Evolutionary conservation across 371 early-diverging fungal genomes (phyloP), one percentile per base, ranked within the genome.

Genomic region (Nematocida sp.): DNA sequence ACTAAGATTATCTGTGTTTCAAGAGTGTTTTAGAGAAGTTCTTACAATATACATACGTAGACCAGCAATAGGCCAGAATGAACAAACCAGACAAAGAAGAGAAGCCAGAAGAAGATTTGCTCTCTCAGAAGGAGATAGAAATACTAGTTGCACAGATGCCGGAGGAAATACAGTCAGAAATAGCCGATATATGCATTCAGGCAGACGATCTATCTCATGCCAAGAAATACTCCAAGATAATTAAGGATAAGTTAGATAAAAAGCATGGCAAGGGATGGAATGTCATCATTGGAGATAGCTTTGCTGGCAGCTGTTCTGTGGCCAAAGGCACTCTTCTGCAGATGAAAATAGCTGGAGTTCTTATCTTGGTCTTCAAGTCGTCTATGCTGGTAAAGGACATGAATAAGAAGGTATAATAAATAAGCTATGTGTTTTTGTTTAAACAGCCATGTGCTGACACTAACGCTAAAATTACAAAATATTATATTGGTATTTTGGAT

Each of bases 181-280:
- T 70, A 19, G 74, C 74, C 19, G 74, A 70, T 43, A 57, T 60
- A 19, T 70, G 74, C 45, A 7, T 70, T 4, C 17, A 11, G 1
- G 40, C 15, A 15, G 17, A 35, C 13, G 55, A 70, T 19, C 47
- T 63, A 32, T 41, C 2, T 2, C 25, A 60, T 40, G 23, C 38
- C 29, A 43, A 37, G n/a, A 53, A 63, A 3, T 2, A 40, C 2
- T 23, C 77, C 2, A 65, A 34, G 23, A 35, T 27, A 15, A 53
- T 82, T 5, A 82, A 80, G 29, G 58, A 66, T 13, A 53, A 49
- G 49, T 58, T 82, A 11, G 82, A 82, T 43, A 49, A 61, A 27
- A 66, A 80, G 47, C 78, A 66, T 62, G 75, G 63, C 7, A 63
- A 74, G 60, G 82, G 82, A 1, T 82, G 82, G 82, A 75, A 75